These are phyloP conservation scores for Candida mattraensis DNA, from an alignment of 805 yeast species.

Conservation along the genomic window DNA sequence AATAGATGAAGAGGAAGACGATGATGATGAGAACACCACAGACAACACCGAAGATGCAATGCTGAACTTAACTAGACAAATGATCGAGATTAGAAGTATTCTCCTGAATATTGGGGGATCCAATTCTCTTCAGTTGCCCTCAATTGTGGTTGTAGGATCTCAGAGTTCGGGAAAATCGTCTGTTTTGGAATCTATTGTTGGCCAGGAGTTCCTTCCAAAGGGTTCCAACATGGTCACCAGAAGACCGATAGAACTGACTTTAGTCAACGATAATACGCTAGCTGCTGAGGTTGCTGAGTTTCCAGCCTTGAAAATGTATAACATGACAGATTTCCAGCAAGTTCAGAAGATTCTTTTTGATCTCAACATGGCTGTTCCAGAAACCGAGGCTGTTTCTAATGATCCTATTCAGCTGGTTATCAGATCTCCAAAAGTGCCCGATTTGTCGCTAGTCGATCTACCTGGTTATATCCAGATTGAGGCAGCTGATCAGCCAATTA, in stretches of 20 bases:
- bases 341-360: conserved; percentile 88
- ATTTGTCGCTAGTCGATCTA: conserved; percentile 87
- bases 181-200: conserved; percentile 92
- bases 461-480: conserved; percentile 98
- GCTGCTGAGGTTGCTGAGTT: conserved; percentile 91
- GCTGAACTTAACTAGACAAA: conserved; percentile 86
- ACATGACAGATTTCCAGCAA: conserved; percentile 81
- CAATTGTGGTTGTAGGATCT: conserved; percentile 95
- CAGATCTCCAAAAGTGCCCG: conserved; percentile 88
- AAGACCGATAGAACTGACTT: conserved; percentile 92
- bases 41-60: conserved; percentile 72
- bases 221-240: conserved; percentile 98
- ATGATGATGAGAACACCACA: conserved; percentile 36
- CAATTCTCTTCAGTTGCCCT: conserved; percentile 80
- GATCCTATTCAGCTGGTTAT: conserved; percentile 94
- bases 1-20: conserved; percentile 37
- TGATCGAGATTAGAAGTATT: conserved; percentile 91
- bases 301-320: conserved; percentile 81
- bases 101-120: conserved; percentile 70
- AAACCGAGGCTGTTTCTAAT: conserved; percentile 78
- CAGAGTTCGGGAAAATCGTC: conserved; percentile 98
- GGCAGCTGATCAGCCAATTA: conserved; percentile 92
- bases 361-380: conserved; percentile 89
- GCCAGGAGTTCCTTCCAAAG: conserved; percentile 96
- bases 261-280: conserved; percentile 76